Evolutionary conservation across 768 basidiomycete genomes (phyloP), one percentile per base, ranked within the genome.

Genomic region (Mycena maculata): DNA sequence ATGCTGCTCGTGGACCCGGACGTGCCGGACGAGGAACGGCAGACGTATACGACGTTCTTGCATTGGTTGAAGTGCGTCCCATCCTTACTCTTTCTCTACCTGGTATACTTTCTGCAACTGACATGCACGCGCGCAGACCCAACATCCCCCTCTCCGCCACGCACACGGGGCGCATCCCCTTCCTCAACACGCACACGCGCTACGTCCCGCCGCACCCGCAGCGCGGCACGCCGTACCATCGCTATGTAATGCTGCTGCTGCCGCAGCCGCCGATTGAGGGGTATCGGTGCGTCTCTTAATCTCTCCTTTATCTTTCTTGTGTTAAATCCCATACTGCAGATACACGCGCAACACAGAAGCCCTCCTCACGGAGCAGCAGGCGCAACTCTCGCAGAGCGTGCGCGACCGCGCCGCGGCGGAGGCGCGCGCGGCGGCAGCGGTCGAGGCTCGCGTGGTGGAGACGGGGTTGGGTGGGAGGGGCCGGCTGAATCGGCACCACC

Each of bases 171-270:
- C 81, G 81, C 50, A 76, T 88, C 56, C 71, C 78, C 4, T 73
- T 83, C 39, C 73, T 84, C 57, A 81, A 86, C 68, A 77, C 83
- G 1, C 92, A 93, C 76, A 92, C 91, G 8, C 80, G 81, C 27
- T 98, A 96, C 77, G 82, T 96, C 69, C 93, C 97, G 7, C 98
- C 96, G 5, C 95, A 98, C 71, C 97, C 97, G 4, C 92, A 95
- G 75, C 86, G 87, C 39, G 95, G 96, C 54, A 92, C 95, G 13
- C 88, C 89, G 0, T 95, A 94, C 79, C 97, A 99, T 79, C 94
- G 97, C 67, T 98, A 97, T 77, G 87, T 89, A 11, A 71, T 91
- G 47, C 81, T 97, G 30, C 81, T 97, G 30, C 84, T 96, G 50
- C 90, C 88, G 12, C 95, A 97, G 71, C 83, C 86, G 33, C 79